These are phyloP conservation scores for Cucumis sativus DNA, from an alignment of 306 rosid genomes.

Conservation along the genomic window DNA sequence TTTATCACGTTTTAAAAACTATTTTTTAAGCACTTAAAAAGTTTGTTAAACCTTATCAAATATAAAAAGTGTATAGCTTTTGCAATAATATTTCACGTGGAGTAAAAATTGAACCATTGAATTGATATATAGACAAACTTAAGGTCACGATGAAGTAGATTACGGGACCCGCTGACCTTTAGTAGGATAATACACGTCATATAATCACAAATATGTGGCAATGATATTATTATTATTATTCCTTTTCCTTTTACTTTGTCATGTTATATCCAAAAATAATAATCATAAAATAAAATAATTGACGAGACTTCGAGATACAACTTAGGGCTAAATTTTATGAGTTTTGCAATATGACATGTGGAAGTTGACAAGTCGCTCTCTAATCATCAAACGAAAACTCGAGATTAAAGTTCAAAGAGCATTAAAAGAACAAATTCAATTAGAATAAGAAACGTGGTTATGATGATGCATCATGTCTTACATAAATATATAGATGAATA, in stretches of 20 bases:
- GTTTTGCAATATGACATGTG: neutral
- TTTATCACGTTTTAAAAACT: too few relatives aligned
- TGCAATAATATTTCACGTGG: neutral
- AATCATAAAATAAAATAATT: neutral
- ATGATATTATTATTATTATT: neutral
- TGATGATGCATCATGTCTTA: too few relatives aligned
- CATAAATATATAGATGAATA: too few relatives aligned
- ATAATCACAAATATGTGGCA: neutral
- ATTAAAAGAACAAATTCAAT: neutral
- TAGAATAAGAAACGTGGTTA: neutral
- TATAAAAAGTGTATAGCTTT: too few relatives aligned
- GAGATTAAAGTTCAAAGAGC: neutral
- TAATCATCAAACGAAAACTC: neutral
- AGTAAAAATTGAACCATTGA: neutral
- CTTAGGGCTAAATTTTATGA: neutral
- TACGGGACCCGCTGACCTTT: neutral
- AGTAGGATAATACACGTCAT: too few relatives aligned
- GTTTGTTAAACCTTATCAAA: too few relatives aligned
- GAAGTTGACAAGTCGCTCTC: neutral
- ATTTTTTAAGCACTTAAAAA: too few relatives aligned
- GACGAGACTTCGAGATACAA: too few relatives aligned
- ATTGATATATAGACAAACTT: neutral
- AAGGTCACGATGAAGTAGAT: neutral
- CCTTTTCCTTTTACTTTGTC: neutral
- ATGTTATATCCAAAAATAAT: neutral